Conservation (phyloP, 2,329 filamentous ascomycete genomes). For the Fonsecaea erecta region DNA sequence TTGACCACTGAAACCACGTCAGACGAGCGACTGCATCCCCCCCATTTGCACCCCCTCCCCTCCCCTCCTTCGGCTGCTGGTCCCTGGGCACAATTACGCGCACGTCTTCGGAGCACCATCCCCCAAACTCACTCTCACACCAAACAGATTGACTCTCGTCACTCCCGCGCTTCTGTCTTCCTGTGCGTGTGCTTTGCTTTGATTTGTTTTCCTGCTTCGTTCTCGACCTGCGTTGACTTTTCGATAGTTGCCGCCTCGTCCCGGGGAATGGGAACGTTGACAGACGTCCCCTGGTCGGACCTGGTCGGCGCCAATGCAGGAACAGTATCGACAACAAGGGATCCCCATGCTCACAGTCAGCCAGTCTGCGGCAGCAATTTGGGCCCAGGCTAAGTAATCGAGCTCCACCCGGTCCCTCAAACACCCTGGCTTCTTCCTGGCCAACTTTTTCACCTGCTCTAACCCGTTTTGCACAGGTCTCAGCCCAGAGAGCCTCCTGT, state of each 20-base stretch:
- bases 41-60: background rate
- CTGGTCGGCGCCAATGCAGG: constrained; percentile 34
- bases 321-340: constrained; percentile 21
- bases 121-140: background rate
- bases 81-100: background rate
- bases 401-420: constrained; percentile 2
- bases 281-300: constrained; percentile 9
- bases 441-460: constrained; percentile 17
- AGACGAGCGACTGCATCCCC: background rate
- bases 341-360: constrained; percentile 16
- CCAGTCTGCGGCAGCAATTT: constrained; percentile 4
- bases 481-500: constrained; percentile 30
- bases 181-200: background rate
- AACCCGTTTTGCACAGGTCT: constrained; percentile 25
- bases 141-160: constrained; percentile 3
- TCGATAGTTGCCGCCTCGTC: constrained; percentile 14
- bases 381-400: constrained; percentile 10
- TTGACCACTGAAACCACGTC: constrained; percentile 17
- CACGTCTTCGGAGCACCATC: background rate
- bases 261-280: constrained; percentile 12
- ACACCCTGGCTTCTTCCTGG: constrained; percentile 23
- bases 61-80: background rate
- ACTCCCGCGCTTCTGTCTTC: constrained; percentile 1
- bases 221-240: constrained; percentile 3
- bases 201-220: constrained; percentile 6